These are phyloP conservation scores for Eucalyptus dawsonii DNA, from an alignment of 345 rosid genomes.

Conservation along the genomic window DNA sequence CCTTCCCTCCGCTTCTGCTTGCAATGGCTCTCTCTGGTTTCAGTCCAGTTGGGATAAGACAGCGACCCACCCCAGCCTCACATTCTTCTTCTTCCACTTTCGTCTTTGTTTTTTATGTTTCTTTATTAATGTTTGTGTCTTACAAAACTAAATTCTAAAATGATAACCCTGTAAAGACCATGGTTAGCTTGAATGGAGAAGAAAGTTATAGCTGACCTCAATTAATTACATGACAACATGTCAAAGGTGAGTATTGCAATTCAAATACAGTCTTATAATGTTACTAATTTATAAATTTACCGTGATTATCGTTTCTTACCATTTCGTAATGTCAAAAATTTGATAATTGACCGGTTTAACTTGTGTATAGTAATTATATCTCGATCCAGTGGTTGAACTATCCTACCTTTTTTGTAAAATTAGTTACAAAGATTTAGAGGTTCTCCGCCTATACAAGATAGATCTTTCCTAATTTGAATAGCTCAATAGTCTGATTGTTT, in stretches of 20 bases:
- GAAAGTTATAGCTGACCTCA: not conserved
- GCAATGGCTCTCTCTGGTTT: not conserved
- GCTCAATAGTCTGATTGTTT: not conserved
- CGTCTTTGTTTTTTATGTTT: not conserved
- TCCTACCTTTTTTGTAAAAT: not conserved
- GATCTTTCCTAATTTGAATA: not conserved
- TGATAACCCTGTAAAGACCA: not conserved
- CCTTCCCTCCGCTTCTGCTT: not conserved
- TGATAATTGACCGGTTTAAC: not conserved
- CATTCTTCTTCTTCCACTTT: not conserved
- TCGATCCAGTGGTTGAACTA: rapidly evolving
- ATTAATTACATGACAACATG: not conserved
- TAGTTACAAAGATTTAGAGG: not conserved
- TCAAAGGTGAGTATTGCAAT: not conserved
- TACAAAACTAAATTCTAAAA: not conserved
- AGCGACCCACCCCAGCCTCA: not conserved
- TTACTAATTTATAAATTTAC: not conserved
- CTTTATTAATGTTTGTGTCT: not conserved
- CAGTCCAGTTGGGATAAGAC: not conserved
- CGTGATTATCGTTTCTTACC: rapidly evolving
- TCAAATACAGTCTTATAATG: rapidly evolving
- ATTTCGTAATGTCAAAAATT: rapidly evolving
- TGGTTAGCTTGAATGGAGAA: not conserved
- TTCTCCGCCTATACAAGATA: rapidly evolving
- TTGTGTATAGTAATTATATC: not conserved